Base-by-base conservation (phyloP, 2,329 filamentous ascomycete genomes). In the Colletotrichum musae region DNA sequence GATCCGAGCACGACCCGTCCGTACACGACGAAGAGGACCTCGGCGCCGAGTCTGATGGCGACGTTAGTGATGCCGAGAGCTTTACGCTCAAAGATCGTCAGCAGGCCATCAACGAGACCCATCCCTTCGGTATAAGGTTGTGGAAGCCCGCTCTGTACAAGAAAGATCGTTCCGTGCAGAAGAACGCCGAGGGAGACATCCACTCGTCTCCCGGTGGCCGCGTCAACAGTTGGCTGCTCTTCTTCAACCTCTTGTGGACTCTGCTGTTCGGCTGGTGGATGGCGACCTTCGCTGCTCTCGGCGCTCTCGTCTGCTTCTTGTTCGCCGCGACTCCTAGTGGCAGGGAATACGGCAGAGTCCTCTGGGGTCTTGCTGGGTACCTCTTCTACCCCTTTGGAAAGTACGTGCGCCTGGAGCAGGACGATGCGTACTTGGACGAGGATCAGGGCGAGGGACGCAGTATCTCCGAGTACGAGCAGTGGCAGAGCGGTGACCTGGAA, bases 101-200 rank as follows among this genome's bases (percentile, higher is more conserved):
- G 81, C 91, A 97, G 79, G 96, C 96, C 73, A 99, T 99, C 85
- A 99, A 99, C 82, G 92, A 97, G 80, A 99, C 96, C 0, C 96
- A 99, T 85, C 96, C 96, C 0, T 99, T 99, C 76, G 96, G 96
- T 85, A 98, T 99, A 78, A 91, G 97, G 79, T 94, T 99, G 72
- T 99, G 96, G 96, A 99, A 99, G 81, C 96, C 96, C 51, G 97
- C 96, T 1, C 81, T 99, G 72, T 99, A 99, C 87, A 99, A 99
- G 83, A 99, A 99, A 81, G 92, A 93, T 75, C 91, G 96, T 65
- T 99, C 96, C 1, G 97, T 99, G 45, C 94, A 98, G 79, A 96
- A 97, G 81, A 97, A 92, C 54, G 96, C 96, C 6, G 95, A 98
- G 82, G 95, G 93, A 15, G 96, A 99, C 79, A 98, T 99, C 68